Conservation (phyloP, 2,329 filamentous ascomycete genomes). For the Chaetothyriales sp. region DNA sequence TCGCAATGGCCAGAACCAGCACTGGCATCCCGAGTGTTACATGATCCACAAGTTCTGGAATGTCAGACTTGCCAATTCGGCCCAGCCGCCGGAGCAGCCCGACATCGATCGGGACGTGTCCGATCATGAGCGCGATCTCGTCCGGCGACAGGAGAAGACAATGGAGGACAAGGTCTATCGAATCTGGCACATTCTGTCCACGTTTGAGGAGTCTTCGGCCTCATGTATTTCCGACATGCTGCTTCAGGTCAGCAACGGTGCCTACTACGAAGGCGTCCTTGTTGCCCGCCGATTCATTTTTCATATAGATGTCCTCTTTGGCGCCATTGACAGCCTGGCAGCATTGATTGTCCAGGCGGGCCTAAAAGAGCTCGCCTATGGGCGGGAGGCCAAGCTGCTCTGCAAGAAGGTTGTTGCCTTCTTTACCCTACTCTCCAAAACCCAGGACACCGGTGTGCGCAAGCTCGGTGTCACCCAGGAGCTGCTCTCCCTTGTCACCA, state of each 20-base stretch:
- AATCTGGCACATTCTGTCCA: conserved; percentile 95
- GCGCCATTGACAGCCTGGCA: conserved; percentile 73
- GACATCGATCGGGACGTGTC: conserved; percentile 41
- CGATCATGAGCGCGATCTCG: conserved; percentile 54
- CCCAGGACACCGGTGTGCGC: conserved; percentile 74
- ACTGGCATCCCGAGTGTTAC: conserved; percentile 99
- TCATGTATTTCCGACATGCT: conserved; percentile 99
- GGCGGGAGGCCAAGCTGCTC: conserved; percentile 91
- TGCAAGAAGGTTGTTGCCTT: conserved; percentile 99
- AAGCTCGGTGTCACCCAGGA: conserved; percentile 96
- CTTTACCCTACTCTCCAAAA: conserved; percentile 86
- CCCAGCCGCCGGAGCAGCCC: conserved; percentile 34
- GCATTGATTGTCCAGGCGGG: conserved; percentile 51
- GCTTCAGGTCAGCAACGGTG: conserved; percentile 92
- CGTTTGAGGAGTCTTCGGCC: conserved; percentile 92
- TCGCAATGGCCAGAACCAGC: conserved; percentile 92
- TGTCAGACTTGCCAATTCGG: conserved; percentile 59
- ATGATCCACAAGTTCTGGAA: conserved; percentile 99
- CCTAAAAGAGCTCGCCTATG: conserved; percentile 78
- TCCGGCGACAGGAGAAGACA: conserved; percentile 73
- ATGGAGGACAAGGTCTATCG: conserved; percentile 97
- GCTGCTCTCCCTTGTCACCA: conserved; percentile 90
- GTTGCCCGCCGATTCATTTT: conserved; percentile 92
- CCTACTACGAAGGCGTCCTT: conserved; percentile 85
- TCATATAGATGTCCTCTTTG: conserved; percentile 87